A percentile compares a stretch with the other conserved stretches of the same genome.
Conservation (phyloP, 352 stramenopile genomes). For the Phytophthora chlamydospora region DNA sequence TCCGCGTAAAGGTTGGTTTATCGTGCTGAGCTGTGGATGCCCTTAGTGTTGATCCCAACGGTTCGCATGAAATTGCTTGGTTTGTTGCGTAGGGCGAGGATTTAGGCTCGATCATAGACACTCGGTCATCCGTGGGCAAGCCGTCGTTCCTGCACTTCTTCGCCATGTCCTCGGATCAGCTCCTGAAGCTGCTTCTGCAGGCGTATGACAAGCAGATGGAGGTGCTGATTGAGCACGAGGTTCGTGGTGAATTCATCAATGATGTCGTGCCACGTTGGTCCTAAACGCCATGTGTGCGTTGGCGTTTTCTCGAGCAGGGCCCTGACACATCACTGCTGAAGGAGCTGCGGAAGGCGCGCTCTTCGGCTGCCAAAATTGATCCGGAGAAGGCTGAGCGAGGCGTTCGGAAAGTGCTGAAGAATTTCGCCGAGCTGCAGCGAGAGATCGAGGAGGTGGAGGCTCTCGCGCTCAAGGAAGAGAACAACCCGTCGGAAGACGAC, state of each 20-base stretch:
- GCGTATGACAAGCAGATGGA: constrained; percentile 89
- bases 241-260: constrained; percentile 8
- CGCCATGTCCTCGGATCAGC: constrained; percentile 68
- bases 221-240: constrained; percentile 74
- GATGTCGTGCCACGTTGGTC: background rate
- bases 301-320: constrained; percentile 31
- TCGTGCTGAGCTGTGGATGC: background rate
- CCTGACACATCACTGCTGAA: constrained; percentile 63
- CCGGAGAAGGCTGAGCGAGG: constrained; percentile 72
- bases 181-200: constrained; percentile 74
- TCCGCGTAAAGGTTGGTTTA: constrained; percentile 72
- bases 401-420: constrained; percentile 73
- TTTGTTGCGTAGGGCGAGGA: constrained; percentile 61
- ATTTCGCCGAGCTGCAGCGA: constrained; percentile 69
- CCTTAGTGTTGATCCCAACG: background rate
- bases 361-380: constrained; percentile 61
- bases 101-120: constrained; percentile 87
- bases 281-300: constrained; percentile 15
- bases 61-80: background rate
- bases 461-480: constrained; percentile 59
- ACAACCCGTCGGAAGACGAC: constrained; percentile 49
- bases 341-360: constrained; percentile 62
- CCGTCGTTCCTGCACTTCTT: constrained; percentile 89
- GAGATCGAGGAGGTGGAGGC: constrained; percentile 75
- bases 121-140: constrained; percentile 66